Percentiles rank a stretch among this genome's conserved stretches.
Evolutionary conservation across 1,284 basidiomycete genomes (phyloP).

Genomic region (Mycosarcoma mackinlayi): DNA sequence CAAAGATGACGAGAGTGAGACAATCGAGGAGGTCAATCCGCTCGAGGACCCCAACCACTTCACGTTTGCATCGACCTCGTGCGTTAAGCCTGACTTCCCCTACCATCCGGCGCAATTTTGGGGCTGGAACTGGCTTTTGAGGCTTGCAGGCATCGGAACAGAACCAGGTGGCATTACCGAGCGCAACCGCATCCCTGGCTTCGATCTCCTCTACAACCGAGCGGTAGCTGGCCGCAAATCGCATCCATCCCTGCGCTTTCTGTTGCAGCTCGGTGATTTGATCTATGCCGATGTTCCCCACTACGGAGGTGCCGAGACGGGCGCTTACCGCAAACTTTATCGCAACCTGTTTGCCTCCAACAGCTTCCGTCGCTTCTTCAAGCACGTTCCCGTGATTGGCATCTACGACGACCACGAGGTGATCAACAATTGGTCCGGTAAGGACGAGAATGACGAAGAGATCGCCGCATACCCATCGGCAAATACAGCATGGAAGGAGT

Average conservation of each 20-base stretch:
- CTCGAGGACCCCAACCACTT: conserved; percentile 67
- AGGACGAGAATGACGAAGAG: conserved; percentile 72
- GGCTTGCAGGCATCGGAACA: conserved; percentile 50
- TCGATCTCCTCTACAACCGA: conserved; percentile 74
- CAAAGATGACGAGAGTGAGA: conserved; percentile 1
- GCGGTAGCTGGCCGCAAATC: conserved; percentile 36
- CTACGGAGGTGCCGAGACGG: conserved; percentile 53
- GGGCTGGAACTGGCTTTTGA: conserved; percentile 64
- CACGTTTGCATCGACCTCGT: conserved; percentile 62
- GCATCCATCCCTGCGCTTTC: conserved; percentile 68
- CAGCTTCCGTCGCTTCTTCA: conserved; percentile 63
- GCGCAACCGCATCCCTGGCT: conserved; percentile 74
- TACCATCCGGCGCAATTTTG: conserved; percentile 66
- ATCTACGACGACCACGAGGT: conserved; percentile 68
- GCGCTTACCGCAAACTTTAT: conserved; percentile 63
- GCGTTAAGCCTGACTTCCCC: conserved; percentile 68
- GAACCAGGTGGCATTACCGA: conserved; percentile 56
- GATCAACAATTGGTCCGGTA: conserved; percentile 70
- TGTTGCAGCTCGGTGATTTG: conserved; percentile 71
- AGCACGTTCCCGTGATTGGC: conserved; percentile 62
- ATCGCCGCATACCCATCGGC: conserved; percentile 74
- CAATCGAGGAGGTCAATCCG: conserved; percentile 42
- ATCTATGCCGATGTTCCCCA: conserved; percentile 81
- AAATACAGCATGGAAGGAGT: conserved; percentile 76
- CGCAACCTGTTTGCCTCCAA: conserved; percentile 65